These are phyloP conservation scores for Kandelia obovata DNA, from an alignment of 345 rosid genomes.

Conservation along the genomic window DNA sequence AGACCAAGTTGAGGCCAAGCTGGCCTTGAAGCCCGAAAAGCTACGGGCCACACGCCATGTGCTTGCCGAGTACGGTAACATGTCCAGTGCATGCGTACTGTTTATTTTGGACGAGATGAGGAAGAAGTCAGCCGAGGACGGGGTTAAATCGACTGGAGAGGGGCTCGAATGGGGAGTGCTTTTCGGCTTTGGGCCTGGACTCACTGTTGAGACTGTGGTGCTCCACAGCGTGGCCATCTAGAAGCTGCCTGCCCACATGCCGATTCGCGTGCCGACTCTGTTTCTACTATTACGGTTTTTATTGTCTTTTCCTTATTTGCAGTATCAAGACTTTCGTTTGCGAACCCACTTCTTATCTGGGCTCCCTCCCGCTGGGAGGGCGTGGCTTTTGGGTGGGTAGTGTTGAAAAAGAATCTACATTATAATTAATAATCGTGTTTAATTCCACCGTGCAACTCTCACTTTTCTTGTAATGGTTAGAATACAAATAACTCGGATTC, in stretches of 20 bases:
- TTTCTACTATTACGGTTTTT: background rate
- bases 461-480: too few species aligned
- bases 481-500: too few species aligned
- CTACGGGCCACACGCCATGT: conserved; percentile 58
- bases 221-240: conserved; percentile 41
- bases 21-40: conserved; percentile 49
- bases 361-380: too few species aligned
- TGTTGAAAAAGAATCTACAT: too few species aligned
- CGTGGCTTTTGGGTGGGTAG: too few species aligned
- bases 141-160: conserved; percentile 63
- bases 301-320: too few species aligned
- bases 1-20: conserved; percentile 52
- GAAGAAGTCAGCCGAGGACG: conserved; percentile 48
- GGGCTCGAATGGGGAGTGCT: conserved; percentile 85
- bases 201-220: conserved; percentile 78
- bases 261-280: too few species aligned
- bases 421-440: too few species aligned
- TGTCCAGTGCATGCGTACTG: conserved; percentile 80
- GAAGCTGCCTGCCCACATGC: too few species aligned
- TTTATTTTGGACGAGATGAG: conserved; percentile 81
- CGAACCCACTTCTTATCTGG: too few species aligned
- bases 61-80: conserved; percentile 67
- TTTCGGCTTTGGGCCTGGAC: conserved; percentile 83
- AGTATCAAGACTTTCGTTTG: too few species aligned
- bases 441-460: too few species aligned